A percentile compares a stretch with the other conserved stretches of the same genome.
phyloP scores from a whole-genome alignment of 768 basidiomycete genomes.

The Auricularia cornea region DNA sequence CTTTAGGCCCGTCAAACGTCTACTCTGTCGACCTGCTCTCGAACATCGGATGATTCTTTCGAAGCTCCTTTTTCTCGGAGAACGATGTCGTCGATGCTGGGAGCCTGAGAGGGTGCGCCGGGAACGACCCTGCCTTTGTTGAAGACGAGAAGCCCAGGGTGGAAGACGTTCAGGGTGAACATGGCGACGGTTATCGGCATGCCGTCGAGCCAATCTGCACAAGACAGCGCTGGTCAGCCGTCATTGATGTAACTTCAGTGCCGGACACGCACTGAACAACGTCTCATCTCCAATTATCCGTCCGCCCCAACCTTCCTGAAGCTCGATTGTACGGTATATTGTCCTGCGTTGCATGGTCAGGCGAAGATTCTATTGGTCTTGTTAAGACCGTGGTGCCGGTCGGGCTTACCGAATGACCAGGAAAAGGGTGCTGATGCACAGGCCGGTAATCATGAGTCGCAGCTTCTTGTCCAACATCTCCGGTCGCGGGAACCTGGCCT shows the following conservation, averaged over 20 bases:
- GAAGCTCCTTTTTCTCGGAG: too few species aligned
- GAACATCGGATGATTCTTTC: too few species aligned
- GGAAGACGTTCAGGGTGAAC: constrained; percentile 35
- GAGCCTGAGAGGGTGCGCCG: not conserved
- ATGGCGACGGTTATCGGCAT: constrained; percentile 40
- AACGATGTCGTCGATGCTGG: too few species aligned
- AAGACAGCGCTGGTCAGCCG: too few species aligned
- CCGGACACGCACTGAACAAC: constrained; percentile 35
- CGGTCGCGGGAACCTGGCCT: not conserved
- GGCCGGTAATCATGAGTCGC: constrained; percentile 15
- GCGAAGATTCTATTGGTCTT: too few species aligned
- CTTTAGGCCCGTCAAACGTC: too few species aligned
- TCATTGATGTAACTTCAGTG: not conserved
- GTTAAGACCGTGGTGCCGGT: not conserved
- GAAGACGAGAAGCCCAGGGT: constrained; percentile 34
- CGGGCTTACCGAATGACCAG: constrained; percentile 39
- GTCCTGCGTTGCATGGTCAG: too few species aligned
- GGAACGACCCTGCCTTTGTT: not conserved
- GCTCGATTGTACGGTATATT: constrained; percentile 44
- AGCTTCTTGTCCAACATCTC: constrained; percentile 7
- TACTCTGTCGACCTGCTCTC: too few species aligned
- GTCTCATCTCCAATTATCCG: constrained; percentile 39
- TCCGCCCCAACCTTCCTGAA: constrained; percentile 44
- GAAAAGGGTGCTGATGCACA: constrained; percentile 24
- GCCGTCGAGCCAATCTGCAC: constrained; percentile 44